phyloP scores from a whole-genome alignment of 805 yeast species.

The Brettanomyces nanus region DNA sequence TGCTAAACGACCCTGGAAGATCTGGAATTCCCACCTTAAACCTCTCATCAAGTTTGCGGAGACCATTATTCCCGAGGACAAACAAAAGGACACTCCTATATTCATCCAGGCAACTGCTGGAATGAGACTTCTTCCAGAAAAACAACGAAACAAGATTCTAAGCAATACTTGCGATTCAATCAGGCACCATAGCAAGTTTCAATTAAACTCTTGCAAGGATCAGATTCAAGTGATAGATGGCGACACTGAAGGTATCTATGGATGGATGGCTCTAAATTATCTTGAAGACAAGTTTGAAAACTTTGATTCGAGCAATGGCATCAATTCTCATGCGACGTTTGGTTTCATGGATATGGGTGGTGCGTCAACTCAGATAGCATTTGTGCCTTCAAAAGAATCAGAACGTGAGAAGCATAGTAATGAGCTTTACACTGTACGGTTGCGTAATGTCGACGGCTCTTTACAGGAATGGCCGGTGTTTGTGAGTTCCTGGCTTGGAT shows the following conservation, averaged over 20 bases:
- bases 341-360: constrained; percentile 99
- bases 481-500: constrained; percentile 95
- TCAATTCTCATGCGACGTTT: constrained; percentile 35
- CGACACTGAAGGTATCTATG: constrained; percentile 88
- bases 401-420: constrained; percentile 61
- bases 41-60: constrained; percentile 63
- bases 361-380: constrained; percentile 93
- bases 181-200: constrained; percentile 46
- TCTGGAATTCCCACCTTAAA: constrained; percentile 68
- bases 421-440: constrained; percentile 57
- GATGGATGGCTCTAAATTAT: constrained; percentile 91
- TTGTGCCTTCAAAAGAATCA: constrained; percentile 62
- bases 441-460: constrained; percentile 65
- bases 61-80: constrained; percentile 54
- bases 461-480: constrained; percentile 75
- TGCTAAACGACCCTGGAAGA: constrained; percentile 39
- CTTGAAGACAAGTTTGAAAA: constrained; percentile 56
- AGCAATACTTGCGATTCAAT: constrained; percentile 52
- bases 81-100: constrained; percentile 66
- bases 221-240: constrained; percentile 89
- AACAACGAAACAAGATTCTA: constrained; percentile 46
- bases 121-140: constrained; percentile 66
- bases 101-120: constrained; percentile 96
- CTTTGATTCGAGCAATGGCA: constrained; percentile 23
- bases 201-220: constrained; percentile 49